A percentile compares a stretch with the other conserved stretches of the same genome.
These are phyloP conservation scores for Zygosaccharomyces kombuchaensis DNA, from an alignment of 805 yeast genomes.

Conservation along the genomic window DNA sequence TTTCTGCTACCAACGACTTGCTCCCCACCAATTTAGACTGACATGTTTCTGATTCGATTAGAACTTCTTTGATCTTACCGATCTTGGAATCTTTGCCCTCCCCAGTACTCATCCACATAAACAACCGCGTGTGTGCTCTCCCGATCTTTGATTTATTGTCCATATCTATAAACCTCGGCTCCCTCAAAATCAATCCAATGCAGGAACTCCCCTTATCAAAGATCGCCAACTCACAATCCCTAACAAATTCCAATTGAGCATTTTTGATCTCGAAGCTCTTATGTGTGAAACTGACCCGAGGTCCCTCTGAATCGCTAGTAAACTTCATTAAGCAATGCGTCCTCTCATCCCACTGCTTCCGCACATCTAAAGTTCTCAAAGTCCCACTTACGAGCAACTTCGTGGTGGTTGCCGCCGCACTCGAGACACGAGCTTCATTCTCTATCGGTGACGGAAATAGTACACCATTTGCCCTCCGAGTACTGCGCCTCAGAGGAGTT, in stretches of 20 bases:
- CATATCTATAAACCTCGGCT: slow-evolving; percentile 10
- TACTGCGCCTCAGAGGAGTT: slow-evolving; percentile 13
- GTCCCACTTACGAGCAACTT: slow-evolving; percentile 13
- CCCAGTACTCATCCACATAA: slow-evolving; percentile 5
- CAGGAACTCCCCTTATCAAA: slow-evolving; percentile 16
- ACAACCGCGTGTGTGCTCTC: slow-evolving; percentile 8
- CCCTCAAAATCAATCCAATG: slow-evolving; percentile 19
- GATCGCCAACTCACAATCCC: slow-evolving; percentile 19
- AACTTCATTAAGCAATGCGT: slow-evolving; percentile 13
- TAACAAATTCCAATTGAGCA: slow-evolving; percentile 15
- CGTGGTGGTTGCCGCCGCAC: background rate
- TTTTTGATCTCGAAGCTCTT: slow-evolving; percentile 13
- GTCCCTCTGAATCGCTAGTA: slow-evolving; percentile 13
- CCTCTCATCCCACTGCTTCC: slow-evolving; percentile 5
- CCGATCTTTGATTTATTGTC: slow-evolving; percentile 8
- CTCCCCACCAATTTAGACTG: background rate
- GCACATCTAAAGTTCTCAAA: slow-evolving; percentile 7
- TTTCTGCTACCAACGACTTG: background rate
- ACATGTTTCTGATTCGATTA: background rate
- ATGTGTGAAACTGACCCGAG: slow-evolving; percentile 15
- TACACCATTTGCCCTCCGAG: slow-evolving; percentile 13
- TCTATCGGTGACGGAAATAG: slow-evolving; percentile 17
- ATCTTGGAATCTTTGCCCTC: slow-evolving; percentile 3
- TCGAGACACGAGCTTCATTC: background rate
- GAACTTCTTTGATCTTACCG: slow-evolving; percentile 3